Percentiles rank a stretch among this genome's conserved stretches.
Conservation (phyloP, 495 filamentous ascomycete genomes). For the Talaromyces trachyspermus region DNA sequence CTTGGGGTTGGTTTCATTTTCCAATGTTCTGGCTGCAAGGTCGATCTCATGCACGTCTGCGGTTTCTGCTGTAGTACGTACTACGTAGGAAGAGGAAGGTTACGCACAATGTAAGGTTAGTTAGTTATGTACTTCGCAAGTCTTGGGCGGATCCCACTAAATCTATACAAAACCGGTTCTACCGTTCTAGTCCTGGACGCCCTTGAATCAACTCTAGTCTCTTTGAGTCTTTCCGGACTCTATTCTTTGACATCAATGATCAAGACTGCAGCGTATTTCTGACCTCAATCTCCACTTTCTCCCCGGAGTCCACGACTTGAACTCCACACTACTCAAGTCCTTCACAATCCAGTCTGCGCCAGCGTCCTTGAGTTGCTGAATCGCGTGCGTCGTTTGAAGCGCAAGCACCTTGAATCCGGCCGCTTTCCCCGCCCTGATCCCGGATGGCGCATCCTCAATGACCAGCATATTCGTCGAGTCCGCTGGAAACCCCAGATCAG, state of each 20-base stretch:
- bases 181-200: not conserved
- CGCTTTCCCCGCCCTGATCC: slow-evolving; percentile 78
- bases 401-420: slow-evolving; percentile 85
- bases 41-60: slow-evolving; percentile 1
- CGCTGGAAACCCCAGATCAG: slow-evolving; percentile 23
- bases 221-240: too few relatives aligned
- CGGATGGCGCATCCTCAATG: slow-evolving; percentile 90
- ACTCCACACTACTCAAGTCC: slow-evolving; percentile 65
- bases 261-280: slow-evolving; percentile 35
- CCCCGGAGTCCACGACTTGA: slow-evolving; percentile 41
- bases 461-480: slow-evolving; percentile 59
- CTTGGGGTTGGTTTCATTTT: too few relatives aligned
- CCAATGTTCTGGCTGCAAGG: too few relatives aligned
- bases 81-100: not conserved
- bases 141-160: too few relatives aligned
- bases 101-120: slow-evolving; percentile 5
- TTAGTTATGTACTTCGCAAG: too few relatives aligned
- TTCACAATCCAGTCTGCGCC: slow-evolving; percentile 83
- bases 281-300: slow-evolving; percentile 51
- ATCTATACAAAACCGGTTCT: not conserved
- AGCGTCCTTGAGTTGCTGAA: slow-evolving; percentile 60
- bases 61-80: not conserved
- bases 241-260: too few relatives aligned
- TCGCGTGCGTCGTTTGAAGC: slow-evolving; percentile 77
- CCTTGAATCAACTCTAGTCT: not conserved